A percentile compares a stretch with the other conserved stretches of the same genome.
These are phyloP conservation scores for Jatropha podagrica DNA, from an alignment of 441 rosid species.

Conservation along the genomic window DNA sequence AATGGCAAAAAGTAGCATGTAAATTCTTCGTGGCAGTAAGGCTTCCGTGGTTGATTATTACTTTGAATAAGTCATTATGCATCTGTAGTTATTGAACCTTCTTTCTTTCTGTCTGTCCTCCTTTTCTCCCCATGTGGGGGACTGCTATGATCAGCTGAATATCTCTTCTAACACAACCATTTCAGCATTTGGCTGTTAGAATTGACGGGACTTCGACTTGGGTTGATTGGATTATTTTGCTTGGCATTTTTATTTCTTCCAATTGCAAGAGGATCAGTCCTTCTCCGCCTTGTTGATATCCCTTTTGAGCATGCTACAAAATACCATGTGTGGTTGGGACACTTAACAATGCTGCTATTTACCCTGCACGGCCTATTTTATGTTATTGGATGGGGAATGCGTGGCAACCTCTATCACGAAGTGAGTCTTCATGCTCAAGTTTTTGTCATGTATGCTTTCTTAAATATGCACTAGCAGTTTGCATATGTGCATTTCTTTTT, in stretches of 20 bases:
- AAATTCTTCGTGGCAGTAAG: neutral
- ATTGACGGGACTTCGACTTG: constrained; percentile 68
- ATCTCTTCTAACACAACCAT: constrained; percentile 11
- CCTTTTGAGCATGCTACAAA: constrained; percentile 60
- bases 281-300: constrained; percentile 52
- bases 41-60: neutral
- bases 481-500: neutral
- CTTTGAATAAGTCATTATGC: neutral
- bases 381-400: constrained; percentile 46
- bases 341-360: constrained; percentile 44
- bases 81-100: constrained; percentile 5
- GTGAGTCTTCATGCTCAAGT: constrained; percentile 40
- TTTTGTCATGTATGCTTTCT: neutral
- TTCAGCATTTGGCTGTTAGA: constrained; percentile 58
- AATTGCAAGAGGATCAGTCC: constrained; percentile 55
- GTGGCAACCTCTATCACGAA: constrained; percentile 40
- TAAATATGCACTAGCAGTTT: neutral
- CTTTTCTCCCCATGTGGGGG: neutral
- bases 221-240: constrained; percentile 73
- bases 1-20: neutral
- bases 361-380: constrained; percentile 54
- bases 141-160: constrained; percentile 17
- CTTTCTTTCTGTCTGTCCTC: neutral
- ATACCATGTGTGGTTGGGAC: constrained; percentile 71
- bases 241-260: constrained; percentile 66